phyloP scores from a whole-genome alignment of 2,329 filamentous ascomycete species.

The Dendrostoma leiphaemia region DNA sequence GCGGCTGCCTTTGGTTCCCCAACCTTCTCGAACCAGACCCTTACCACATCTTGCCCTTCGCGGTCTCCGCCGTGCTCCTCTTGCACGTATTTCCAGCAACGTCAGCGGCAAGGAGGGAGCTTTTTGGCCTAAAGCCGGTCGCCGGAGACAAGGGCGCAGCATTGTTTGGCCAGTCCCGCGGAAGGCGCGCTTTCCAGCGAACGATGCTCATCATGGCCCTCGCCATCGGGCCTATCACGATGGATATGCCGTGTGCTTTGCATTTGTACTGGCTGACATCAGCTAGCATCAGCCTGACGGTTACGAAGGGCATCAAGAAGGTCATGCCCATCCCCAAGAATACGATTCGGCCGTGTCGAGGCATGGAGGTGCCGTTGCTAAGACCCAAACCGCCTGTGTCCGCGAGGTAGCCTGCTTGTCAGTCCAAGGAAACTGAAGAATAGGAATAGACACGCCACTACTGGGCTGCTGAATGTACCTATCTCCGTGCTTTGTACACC shows the following conservation, averaged over 20 bases:
- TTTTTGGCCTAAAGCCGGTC: constrained; percentile 24
- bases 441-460: neutral
- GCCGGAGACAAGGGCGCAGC: neutral
- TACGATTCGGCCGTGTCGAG: constrained; percentile 20
- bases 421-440: neutral
- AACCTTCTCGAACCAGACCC: constrained; percentile 54
- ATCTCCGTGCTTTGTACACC: neutral
- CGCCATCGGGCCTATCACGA: constrained; percentile 34
- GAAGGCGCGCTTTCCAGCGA: constrained; percentile 25
- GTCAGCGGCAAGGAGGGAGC: constrained; percentile 19
- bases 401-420: neutral
- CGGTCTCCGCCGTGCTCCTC: constrained; percentile 35
- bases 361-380: constrained; percentile 17
- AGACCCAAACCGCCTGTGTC: constrained; percentile 5
- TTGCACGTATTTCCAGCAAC: constrained; percentile 32
- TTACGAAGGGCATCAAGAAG: constrained; percentile 21
- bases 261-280: constrained; percentile 44
- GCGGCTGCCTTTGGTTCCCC: constrained; percentile 55
- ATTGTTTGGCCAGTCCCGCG: neutral
- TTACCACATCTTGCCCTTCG: constrained; percentile 44
- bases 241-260: constrained; percentile 39
- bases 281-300: constrained; percentile 23
- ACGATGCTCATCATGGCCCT: constrained; percentile 28
- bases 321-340: constrained; percentile 25
- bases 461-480: neutral